phyloP scores from a whole-genome alignment of 2,329 filamentous ascomycete species.

The Apiospora saccharicola region DNA sequence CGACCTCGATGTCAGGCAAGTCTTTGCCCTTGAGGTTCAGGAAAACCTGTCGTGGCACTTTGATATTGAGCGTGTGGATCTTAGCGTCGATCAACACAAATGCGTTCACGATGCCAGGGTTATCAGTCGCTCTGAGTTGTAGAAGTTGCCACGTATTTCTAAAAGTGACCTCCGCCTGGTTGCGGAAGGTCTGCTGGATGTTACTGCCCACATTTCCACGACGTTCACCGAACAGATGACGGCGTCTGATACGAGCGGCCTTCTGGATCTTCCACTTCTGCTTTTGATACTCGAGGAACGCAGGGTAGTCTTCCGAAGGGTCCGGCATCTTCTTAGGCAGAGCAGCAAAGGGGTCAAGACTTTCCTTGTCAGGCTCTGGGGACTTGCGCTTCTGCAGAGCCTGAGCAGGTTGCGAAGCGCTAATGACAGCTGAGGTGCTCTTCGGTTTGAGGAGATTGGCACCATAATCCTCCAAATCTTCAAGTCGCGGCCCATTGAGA shows the following conservation, averaged over 20 bases:
- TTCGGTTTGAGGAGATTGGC: constrained; percentile 72
- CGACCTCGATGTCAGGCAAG: constrained; percentile 86
- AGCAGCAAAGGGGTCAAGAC: constrained; percentile 79
- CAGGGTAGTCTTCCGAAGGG: constrained; percentile 85
- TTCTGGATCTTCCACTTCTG: constrained; percentile 99
- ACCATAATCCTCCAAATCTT: constrained; percentile 85
- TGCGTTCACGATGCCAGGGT: constrained; percentile 84
- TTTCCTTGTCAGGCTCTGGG: constrained; percentile 68
- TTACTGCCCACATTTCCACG: constrained; percentile 70
- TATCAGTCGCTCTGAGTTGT: constrained; percentile 83
- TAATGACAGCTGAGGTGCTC: constrained; percentile 60
- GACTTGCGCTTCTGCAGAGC: constrained; percentile 75
- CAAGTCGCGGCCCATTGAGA: constrained; percentile 60
- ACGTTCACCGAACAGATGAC: constrained; percentile 92
- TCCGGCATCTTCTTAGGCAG: constrained; percentile 85
- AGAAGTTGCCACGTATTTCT: constrained; percentile 95
- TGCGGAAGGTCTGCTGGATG: constrained; percentile 79
- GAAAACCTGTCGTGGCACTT: constrained; percentile 88
- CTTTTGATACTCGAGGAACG: constrained; percentile 93
- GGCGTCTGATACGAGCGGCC: constrained; percentile 81
- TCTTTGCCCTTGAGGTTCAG: constrained; percentile 90
- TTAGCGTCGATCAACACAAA: constrained; percentile 94
- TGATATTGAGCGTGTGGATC: constrained; percentile 86
- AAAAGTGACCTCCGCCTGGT: constrained; percentile 89
- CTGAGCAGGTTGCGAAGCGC: constrained; percentile 62